A percentile compares a stretch with the other conserved stretches of the same genome.
phyloP scores from a whole-genome alignment of 2,329 filamentous ascomycete genomes.

The Fusarium chuoi region DNA sequence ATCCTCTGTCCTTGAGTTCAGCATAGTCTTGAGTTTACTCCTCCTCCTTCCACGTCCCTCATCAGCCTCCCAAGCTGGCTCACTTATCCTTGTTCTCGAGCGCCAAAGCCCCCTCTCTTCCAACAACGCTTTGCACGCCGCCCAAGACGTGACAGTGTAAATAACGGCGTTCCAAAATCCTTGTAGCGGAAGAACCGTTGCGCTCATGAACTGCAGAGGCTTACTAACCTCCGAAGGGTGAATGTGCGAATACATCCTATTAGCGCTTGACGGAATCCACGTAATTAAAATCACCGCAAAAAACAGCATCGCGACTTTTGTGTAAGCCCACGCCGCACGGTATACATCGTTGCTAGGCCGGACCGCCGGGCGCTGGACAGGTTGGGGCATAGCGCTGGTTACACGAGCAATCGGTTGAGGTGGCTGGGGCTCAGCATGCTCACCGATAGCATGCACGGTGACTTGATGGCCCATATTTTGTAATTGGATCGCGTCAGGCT shows the following conservation, averaged over 20 bases:
- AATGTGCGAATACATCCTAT: constrained; percentile 3
- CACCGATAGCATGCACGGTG: not conserved
- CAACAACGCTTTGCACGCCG: not conserved
- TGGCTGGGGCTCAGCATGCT: not conserved
- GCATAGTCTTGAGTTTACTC: not conserved
- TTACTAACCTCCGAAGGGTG: not conserved
- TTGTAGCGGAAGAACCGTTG: not conserved
- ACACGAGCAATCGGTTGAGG: not conserved
- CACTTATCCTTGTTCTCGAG: not conserved
- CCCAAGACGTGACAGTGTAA: not conserved
- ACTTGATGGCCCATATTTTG: constrained; percentile 2
- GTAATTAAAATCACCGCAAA: not conserved
- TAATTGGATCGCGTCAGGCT: not conserved
- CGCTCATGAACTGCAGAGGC: constrained; percentile 8
- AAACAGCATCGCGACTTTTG: constrained; percentile 4
- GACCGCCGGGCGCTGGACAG: not conserved
- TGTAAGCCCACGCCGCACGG: constrained; percentile 2
- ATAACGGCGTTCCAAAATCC: constrained; percentile 6
- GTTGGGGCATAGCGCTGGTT: not conserved
- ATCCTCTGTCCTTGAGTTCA: not conserved
- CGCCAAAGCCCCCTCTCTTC: not conserved
- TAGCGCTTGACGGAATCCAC: not conserved
- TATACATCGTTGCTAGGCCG: not conserved
- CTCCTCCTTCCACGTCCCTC: not conserved
- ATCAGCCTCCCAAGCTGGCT: not conserved